phyloP scores from a whole-genome alignment of 129 eudicot genomes.

The Ambrosia artemisiifolia region DNA sequence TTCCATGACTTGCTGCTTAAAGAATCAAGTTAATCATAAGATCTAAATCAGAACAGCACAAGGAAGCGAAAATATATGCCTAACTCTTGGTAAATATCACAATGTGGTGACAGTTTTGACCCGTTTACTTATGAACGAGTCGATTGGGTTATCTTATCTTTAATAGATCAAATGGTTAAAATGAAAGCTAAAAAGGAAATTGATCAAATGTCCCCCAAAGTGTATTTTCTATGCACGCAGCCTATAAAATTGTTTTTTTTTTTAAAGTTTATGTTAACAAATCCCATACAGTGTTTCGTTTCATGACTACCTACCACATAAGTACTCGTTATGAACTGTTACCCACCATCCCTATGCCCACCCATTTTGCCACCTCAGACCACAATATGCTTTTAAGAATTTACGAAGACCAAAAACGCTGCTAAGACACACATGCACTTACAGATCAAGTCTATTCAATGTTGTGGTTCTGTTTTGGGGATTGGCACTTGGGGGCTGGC shows the following conservation, averaged over 20 bases:
- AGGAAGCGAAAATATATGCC: background rate
- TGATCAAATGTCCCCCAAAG: background rate
- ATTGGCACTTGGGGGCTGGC: constrained; percentile 19
- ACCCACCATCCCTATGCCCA: background rate
- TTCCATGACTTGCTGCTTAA: constrained; percentile 71
- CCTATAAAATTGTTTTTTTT: no score
- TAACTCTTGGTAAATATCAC: background rate
- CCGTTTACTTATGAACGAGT: background rate
- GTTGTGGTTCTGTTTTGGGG: constrained; percentile 37
- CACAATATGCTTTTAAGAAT: background rate
- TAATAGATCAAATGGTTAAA: background rate
- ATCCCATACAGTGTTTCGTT: no score
- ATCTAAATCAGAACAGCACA: background rate
- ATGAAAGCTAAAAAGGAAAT: background rate
- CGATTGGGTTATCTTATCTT: background rate
- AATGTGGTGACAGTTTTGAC: background rate
- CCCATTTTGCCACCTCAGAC: background rate
- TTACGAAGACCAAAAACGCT: background rate
- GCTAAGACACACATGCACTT: constrained; percentile 32
- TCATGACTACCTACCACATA: no score
- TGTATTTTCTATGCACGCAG: no score
- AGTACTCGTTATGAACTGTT: no score
- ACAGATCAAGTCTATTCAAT: constrained; percentile 70
- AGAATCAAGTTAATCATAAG: background rate
- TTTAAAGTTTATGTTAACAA: no score